Percentiles rank a stretch among this genome's conserved stretches.
These are phyloP conservation scores for Apophysomyces elegans DNA, from an alignment of 371 early-diverging fungal species.

Conservation along the genomic window DNA sequence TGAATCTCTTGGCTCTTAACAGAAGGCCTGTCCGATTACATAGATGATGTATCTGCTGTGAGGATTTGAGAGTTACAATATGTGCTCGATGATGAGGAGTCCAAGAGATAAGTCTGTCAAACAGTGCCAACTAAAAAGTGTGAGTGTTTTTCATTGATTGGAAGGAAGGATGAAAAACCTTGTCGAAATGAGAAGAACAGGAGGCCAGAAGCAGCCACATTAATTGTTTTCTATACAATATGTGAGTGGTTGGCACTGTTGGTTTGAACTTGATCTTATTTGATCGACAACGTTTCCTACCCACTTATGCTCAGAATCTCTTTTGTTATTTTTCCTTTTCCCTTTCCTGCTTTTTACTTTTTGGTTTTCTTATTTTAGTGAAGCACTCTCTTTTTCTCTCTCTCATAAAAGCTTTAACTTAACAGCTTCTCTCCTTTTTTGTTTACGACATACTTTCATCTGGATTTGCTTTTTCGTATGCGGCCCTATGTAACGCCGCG, in stretches of 20 bases:
- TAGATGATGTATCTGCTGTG: constrained; percentile 5
- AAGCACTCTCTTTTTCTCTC: no score
- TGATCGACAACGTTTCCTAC: background rate
- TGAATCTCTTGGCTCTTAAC: background rate
- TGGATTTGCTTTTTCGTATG: background rate
- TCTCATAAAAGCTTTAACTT: no score
- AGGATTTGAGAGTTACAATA: constrained; percentile 6
- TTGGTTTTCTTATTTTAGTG: background rate
- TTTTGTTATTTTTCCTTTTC: background rate
- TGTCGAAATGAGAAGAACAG: constrained; percentile 10
- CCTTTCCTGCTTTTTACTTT: background rate
- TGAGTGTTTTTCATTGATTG: background rate
- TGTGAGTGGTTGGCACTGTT: constrained; percentile 6
- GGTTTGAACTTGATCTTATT: constrained; percentile 12
- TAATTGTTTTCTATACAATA: background rate
- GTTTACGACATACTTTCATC: background rate
- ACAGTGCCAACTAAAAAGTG: background rate
- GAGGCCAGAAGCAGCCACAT: constrained; percentile 8
- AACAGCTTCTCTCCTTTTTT: background rate
- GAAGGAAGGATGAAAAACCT: background rate
- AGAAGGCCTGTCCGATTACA: constrained; percentile 7
- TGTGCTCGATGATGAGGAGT: constrained; percentile 8
- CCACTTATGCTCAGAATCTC: background rate
- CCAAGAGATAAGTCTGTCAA: background rate
- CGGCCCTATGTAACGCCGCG: constrained; percentile 16